Conservation (phyloP, 1,139 yeast species). For the Scheffersomyces insectosa region DNA sequence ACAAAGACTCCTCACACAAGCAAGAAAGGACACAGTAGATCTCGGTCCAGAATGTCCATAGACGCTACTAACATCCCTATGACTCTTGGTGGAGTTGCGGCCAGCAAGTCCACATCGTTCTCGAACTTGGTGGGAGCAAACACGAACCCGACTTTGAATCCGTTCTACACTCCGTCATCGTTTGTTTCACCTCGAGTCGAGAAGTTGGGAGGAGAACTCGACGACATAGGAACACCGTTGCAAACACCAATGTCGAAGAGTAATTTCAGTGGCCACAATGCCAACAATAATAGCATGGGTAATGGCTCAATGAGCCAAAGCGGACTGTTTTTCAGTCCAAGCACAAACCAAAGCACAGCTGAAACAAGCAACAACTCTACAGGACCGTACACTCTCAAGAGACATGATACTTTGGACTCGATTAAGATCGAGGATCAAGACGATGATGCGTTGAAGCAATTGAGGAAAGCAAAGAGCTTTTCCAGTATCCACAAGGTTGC, state of each 20-base stretch:
- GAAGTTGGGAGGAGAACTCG: slow-evolving; percentile 23
- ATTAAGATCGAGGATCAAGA: slow-evolving; percentile 43
- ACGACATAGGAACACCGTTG: slow-evolving; percentile 35
- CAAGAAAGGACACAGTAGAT: slow-evolving; percentile 41
- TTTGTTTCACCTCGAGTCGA: slow-evolving; percentile 43
- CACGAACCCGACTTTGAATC: slow-evolving; percentile 31
- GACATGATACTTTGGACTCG: slow-evolving; percentile 29
- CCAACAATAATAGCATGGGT: slow-evolving; percentile 3
- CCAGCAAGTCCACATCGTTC: slow-evolving; percentile 11
- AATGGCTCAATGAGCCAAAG: background rate
- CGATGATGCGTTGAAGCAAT: slow-evolving; percentile 46
- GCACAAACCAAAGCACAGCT: slow-evolving; percentile 7
- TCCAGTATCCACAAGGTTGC: slow-evolving; percentile 11
- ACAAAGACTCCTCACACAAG: slow-evolving; percentile 32
- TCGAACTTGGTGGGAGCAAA: slow-evolving; percentile 11
- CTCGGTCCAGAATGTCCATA: slow-evolving; percentile 41
- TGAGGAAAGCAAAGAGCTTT: slow-evolving; percentile 41
- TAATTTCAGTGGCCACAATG: slow-evolving; percentile 3
- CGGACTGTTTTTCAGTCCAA: slow-evolving; percentile 7
- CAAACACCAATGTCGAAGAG: slow-evolving; percentile 25
- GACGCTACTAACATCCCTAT: slow-evolving; percentile 26
- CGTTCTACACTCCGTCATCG: slow-evolving; percentile 47
- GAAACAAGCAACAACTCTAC: slow-evolving; percentile 3
- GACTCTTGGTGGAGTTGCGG: slow-evolving; percentile 8
- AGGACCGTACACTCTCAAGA: slow-evolving; percentile 10